Conservation (phyloP, 192 early-diverging fungal species). For the Coemansia brasiliensis region DNA sequence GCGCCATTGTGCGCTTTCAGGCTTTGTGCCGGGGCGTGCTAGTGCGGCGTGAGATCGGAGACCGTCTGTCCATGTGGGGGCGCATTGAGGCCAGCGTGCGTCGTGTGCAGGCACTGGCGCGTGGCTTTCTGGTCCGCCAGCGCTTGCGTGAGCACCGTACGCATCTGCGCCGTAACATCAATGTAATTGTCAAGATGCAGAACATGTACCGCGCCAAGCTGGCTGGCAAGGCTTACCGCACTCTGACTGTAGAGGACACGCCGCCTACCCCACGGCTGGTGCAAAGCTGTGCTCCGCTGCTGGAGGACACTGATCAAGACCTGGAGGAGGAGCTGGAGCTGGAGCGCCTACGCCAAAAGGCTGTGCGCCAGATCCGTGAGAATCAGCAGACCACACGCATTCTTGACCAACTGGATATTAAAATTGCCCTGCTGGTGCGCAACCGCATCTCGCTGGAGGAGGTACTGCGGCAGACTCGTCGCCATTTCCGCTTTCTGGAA, state of each 20-base stretch:
- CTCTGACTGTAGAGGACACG: constrained; percentile 70
- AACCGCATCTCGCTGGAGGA: constrained; percentile 96
- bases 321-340: constrained; percentile 91
- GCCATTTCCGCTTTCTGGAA: constrained; percentile 53
- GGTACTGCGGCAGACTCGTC: constrained; percentile 65
- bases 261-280: constrained; percentile 81
- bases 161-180: constrained; percentile 64
- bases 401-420: constrained; percentile 88
- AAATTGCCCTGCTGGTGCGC: constrained; percentile 93
- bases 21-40: constrained; percentile 47
- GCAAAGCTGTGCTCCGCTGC: constrained; percentile 78
- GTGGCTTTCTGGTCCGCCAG: constrained; percentile 64
- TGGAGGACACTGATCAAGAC: constrained; percentile 89
- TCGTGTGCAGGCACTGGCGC: constrained; percentile 63
- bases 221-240: constrained; percentile 67
- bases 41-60: constrained; percentile 41
- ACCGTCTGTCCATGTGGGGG: constrained; percentile 31
- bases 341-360: constrained; percentile 82
- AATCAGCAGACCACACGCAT: constrained; percentile 78
- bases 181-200: constrained; percentile 76
- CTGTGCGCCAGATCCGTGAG: constrained; percentile 86
- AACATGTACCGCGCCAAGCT: constrained; percentile 66
- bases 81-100: constrained; percentile 37
- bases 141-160: constrained; percentile 59
- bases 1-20: constrained; percentile 50